Percentiles rank a stretch among this genome's conserved stretches.
phyloP scores from a whole-genome alignment of 1,284 basidiomycete genomes.

The Apiotrichum brassicae region DNA sequence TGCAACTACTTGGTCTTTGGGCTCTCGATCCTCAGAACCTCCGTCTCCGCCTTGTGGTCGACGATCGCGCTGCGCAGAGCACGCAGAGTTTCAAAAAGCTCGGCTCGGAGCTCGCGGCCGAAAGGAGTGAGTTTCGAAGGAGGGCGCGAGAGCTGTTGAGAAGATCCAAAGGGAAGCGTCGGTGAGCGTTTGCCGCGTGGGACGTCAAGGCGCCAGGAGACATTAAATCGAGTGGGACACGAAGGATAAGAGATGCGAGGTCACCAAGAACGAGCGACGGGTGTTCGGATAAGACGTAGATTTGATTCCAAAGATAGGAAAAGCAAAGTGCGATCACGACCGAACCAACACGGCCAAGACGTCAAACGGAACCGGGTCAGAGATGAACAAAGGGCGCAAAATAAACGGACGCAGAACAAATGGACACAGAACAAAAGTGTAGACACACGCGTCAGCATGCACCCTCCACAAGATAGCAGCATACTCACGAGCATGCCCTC shows the following conservation, averaged over 20 bases:
- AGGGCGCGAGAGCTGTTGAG: conserved; percentile 35
- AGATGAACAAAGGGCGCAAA: neutral
- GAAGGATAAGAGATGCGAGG: too few relatives aligned
- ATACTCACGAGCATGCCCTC: conserved; percentile 44
- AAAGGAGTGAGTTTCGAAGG: conserved; percentile 36
- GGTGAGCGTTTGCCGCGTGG: neutral
- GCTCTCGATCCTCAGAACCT: neutral
- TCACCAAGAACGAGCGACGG: too few relatives aligned
- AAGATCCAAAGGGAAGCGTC: too few relatives aligned
- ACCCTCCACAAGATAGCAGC: too few relatives aligned
- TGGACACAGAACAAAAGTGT: neutral
- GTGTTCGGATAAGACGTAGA: too few relatives aligned
- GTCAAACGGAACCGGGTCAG: too few relatives aligned
- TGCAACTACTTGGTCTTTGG: neutral
- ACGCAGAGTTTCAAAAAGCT: conserved; percentile 39
- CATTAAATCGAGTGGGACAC: too few relatives aligned
- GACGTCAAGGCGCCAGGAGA: too few relatives aligned
- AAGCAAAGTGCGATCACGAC: neutral
- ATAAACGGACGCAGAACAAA: neutral
- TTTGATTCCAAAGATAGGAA: too few relatives aligned
- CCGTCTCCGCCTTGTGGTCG: neutral
- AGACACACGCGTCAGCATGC: neutral
- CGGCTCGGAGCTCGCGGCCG: conserved; percentile 35
- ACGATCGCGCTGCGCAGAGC: neutral
- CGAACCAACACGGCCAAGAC: too few relatives aligned